Conservation (phyloP, 2,329 filamentous ascomycete genomes). For the Fusarium oxysporum region DNA sequence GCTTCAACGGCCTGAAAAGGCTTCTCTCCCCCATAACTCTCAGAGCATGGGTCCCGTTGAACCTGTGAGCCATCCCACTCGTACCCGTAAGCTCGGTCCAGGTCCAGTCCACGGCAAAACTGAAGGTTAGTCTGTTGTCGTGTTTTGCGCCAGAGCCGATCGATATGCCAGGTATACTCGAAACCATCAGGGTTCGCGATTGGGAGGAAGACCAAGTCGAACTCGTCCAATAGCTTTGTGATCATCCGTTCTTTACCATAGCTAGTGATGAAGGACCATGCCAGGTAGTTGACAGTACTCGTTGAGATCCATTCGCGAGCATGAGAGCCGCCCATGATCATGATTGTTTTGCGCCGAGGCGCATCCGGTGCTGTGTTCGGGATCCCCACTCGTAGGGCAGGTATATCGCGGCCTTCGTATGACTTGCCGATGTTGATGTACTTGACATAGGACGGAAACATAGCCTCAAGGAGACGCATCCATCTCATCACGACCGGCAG, state of each 20-base stretch:
- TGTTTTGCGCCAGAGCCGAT: constrained; percentile 96
- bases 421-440: constrained; percentile 84
- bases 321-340: constrained; percentile 88
- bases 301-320: constrained; percentile 97
- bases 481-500: constrained; percentile 85
- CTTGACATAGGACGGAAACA: constrained; percentile 85
- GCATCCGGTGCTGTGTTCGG: constrained; percentile 57
- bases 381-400: constrained; percentile 80
- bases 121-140: constrained; percentile 83
- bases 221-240: constrained; percentile 82
- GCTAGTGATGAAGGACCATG: constrained; percentile 86
- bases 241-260: constrained; percentile 80
- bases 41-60: constrained; percentile 85
- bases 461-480: constrained; percentile 89
- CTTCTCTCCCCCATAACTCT: constrained; percentile 85
- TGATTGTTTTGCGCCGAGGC: constrained; percentile 76
- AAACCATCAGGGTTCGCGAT: constrained; percentile 95
- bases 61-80: constrained; percentile 79
- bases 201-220: constrained; percentile 90
- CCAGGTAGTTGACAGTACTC: constrained; percentile 89
- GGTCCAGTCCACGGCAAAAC: constrained; percentile 88
- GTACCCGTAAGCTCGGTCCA: constrained; percentile 88
- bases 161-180: constrained; percentile 90
- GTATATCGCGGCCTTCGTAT: constrained; percentile 88
- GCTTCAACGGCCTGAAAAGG: constrained; percentile 89